Evolutionary conservation across 345 rosid species (phyloP).

Genomic region (Camelina laxa): DNA sequence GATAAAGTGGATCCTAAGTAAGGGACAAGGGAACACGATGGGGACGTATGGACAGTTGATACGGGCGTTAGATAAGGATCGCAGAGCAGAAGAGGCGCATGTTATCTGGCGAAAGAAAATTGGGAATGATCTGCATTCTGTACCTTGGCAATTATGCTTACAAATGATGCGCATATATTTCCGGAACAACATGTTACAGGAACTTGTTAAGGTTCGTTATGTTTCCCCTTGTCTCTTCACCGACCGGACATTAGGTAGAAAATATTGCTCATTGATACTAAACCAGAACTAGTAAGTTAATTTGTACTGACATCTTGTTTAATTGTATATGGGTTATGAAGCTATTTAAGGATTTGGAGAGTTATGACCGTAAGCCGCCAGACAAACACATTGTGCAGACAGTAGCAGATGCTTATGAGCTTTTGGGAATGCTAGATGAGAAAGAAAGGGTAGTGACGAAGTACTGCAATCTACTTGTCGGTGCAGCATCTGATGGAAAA

Average conservation of each 20-base stretch:
- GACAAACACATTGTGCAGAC: slow-evolving; percentile 72
- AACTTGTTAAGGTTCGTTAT: slow-evolving; percentile 68
- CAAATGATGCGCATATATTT: slow-evolving; percentile 79
- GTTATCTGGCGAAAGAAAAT: slow-evolving; percentile 77
- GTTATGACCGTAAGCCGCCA: slow-evolving; percentile 80
- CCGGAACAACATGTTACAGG: slow-evolving; percentile 79
- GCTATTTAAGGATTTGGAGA: slow-evolving; percentile 87
- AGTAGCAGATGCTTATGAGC: slow-evolving; percentile 82
- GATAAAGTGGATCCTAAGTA: slow-evolving; percentile 98
- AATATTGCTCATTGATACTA: not conserved
- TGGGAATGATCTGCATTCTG: slow-evolving; percentile 80
- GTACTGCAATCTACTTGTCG: slow-evolving; percentile 59
- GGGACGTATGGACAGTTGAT: slow-evolving; percentile 77
- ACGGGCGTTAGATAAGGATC: slow-evolving; percentile 86
- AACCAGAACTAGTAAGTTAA: not conserved
- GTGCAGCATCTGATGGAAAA: slow-evolving; percentile 37
- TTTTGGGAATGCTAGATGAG: slow-evolving; percentile 68
- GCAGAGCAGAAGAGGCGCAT: slow-evolving; percentile 91
- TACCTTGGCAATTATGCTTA: slow-evolving; percentile 85
- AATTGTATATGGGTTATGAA: slow-evolving; percentile 39
- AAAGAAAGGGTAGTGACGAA: slow-evolving; percentile 64
- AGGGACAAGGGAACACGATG: slow-evolving; percentile 92
- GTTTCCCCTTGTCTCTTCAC: not conserved
- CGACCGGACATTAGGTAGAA: not conserved
- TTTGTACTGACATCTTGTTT: slow-evolving; percentile 24